A percentile compares a stretch with the other conserved stretches of the same genome.
These are phyloP conservation scores for Areca catechu DNA, from an alignment of 176 grass and related monocot species.

Conservation along the genomic window DNA sequence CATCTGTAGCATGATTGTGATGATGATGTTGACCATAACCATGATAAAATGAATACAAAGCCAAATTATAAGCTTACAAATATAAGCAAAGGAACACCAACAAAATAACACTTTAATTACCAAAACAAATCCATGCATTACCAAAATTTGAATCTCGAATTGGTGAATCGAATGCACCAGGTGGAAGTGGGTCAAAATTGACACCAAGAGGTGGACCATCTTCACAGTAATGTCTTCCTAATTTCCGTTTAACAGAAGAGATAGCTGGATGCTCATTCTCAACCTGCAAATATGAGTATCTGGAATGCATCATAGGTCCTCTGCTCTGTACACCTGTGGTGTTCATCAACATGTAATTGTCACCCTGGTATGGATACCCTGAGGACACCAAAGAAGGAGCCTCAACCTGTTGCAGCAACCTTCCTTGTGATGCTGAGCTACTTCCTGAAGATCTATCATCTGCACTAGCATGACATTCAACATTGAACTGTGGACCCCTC, in stretches of 20 bases:
- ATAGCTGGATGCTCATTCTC: background rate
- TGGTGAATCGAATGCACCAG: conserved; percentile 11
- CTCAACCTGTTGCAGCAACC: background rate
- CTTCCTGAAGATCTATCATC: background rate
- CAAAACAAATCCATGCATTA: background rate
- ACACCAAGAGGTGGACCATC: conserved; percentile 12
- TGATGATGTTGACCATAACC: background rate
- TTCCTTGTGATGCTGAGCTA: background rate
- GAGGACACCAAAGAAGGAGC: background rate
- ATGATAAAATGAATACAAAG: too few species aligned
- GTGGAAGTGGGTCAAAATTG: conserved; percentile 14
- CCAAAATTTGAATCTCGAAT: background rate
- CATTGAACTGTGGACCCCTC: background rate
- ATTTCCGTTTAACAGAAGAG: conserved; percentile 7
- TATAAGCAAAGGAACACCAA: background rate
- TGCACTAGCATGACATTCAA: background rate
- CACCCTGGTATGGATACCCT: background rate
- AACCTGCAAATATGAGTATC: background rate
- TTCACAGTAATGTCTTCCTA: conserved; percentile 13
- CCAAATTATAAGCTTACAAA: background rate
- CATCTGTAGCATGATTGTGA: background rate
- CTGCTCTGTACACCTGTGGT: background rate
- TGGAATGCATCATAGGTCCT: background rate
- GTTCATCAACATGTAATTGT: conserved; percentile 1
- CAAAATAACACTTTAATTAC: too few species aligned